Conservation (phyloP, 1,139 yeast genomes). For the Casaregolazyma suthepensis region DNA sequence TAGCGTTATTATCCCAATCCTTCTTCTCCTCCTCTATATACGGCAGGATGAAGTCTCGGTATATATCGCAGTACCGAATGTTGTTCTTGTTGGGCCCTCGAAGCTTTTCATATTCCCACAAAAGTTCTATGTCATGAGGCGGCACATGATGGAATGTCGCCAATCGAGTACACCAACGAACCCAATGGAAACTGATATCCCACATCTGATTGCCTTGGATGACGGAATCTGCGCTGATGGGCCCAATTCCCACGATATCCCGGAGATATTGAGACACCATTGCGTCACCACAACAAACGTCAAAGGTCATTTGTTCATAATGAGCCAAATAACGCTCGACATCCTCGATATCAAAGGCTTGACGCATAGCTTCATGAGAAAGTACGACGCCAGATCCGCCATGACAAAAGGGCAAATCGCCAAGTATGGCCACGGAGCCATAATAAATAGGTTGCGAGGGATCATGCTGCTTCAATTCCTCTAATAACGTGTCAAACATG, state of each 20-base stretch:
- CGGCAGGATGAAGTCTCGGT: constrained; percentile 32
- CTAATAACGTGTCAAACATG: constrained; percentile 26
- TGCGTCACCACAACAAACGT: constrained; percentile 34
- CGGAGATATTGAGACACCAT: constrained; percentile 26
- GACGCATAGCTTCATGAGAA: constrained; percentile 30
- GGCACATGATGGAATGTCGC: constrained; percentile 32
- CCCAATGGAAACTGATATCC: constrained; percentile 18
- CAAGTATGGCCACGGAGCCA: constrained; percentile 27
- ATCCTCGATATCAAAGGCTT: constrained; percentile 18
- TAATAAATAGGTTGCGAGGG: constrained; percentile 26
- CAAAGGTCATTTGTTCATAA: constrained; percentile 25
- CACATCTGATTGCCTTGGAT: constrained; percentile 29
- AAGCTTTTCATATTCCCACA: constrained; percentile 34
- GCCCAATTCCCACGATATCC: constrained; percentile 18
- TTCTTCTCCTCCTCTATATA: constrained; percentile 22
- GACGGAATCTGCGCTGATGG: constrained; percentile 21
- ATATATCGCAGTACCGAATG: constrained; percentile 30
- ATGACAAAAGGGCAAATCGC: constrained; percentile 30
- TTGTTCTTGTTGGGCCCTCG: constrained; percentile 24
- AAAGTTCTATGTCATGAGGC: constrained; percentile 30
- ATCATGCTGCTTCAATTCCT: constrained; percentile 23
- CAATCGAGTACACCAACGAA: constrained; percentile 33
- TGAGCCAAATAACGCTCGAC: constrained; percentile 14
- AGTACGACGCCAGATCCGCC: constrained; percentile 37
- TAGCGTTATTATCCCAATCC: constrained; percentile 30